These are phyloP conservation scores for Ceratopteris richardii DNA, from an alignment of 75 land plant species.

Conservation along the genomic window DNA sequence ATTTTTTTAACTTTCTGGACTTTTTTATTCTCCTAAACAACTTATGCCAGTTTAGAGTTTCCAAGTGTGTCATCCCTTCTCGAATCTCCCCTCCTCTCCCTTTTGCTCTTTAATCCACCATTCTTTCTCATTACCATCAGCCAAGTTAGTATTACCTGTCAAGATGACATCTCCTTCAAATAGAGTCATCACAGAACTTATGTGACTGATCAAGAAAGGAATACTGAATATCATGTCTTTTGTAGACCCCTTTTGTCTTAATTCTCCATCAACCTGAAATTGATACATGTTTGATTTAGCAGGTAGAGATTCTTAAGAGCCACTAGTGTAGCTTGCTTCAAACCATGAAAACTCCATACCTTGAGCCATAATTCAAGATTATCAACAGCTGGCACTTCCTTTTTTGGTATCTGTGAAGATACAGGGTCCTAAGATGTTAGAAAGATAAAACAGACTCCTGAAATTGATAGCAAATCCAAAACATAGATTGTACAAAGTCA, in stretches of 20 bases:
- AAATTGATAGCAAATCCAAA: conserved; percentile 3
- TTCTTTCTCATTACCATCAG: too few relatives aligned
- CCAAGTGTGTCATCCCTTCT: too few relatives aligned
- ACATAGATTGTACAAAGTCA: conserved; percentile 41
- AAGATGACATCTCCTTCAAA: conserved; percentile 86
- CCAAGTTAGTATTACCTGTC: too few relatives aligned
- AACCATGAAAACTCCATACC: conserved; percentile 29
- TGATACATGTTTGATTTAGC: background rate
- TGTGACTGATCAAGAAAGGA: conserved; percentile 75
- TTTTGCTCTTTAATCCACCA: too few relatives aligned
- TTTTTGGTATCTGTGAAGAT: conserved; percentile 47
- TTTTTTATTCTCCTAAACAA: too few relatives aligned
- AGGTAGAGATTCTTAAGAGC: too few relatives aligned
- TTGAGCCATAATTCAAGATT: conserved; percentile 86
- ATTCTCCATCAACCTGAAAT: conserved; percentile 68
- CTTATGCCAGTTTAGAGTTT: too few relatives aligned
- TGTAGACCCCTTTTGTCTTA: conserved; percentile 74
- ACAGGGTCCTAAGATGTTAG: conserved; percentile 7
- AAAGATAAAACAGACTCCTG: conserved; percentile 2
- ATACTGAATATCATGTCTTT: conserved; percentile 87
- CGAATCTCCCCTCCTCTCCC: too few relatives aligned
- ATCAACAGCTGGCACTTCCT: conserved; percentile 49
- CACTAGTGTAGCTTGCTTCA: too few relatives aligned
- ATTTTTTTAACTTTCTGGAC: too few relatives aligned
- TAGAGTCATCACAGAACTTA: conserved; percentile 81